Evolutionary conservation across 1,139 yeast genomes (phyloP).

Genomic region (Geotrichum bryndzae): DNA sequence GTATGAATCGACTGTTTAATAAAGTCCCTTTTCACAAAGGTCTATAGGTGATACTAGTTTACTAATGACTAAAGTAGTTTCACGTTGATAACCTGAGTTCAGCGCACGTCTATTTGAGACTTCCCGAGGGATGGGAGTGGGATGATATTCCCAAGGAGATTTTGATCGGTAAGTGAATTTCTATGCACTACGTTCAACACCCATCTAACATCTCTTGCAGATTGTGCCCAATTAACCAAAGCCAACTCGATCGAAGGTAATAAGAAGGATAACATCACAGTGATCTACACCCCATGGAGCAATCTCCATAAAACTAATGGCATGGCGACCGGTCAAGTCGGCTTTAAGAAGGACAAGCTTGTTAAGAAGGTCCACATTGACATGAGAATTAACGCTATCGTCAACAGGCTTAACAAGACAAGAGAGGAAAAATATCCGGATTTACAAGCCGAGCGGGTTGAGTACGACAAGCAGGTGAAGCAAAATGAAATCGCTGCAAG

Average conservation of each 20-base stretch:
- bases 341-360: conserved; percentile 53
- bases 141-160: conserved; percentile 49
- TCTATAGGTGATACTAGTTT: background rate
- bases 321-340: conserved; percentile 82
- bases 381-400: conserved; percentile 54
- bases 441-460: conserved; percentile 40
- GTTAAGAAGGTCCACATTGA: conserved; percentile 53
- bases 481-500: conserved; percentile 34
- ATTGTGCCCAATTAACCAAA: conserved; percentile 71
- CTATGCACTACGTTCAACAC: background rate
- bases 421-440: conserved; percentile 52
- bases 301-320: conserved; percentile 64
- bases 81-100: conserved; percentile 77
- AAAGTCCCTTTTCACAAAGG: background rate
- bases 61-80: conserved; percentile 36
- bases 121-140: conserved; percentile 41
- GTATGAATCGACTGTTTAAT: conserved; percentile 1
- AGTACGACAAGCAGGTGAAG: conserved; percentile 35
- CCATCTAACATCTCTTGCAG: conserved; percentile 28
- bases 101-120: conserved; percentile 72
- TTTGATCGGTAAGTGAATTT: conserved; percentile 30
- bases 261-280: conserved; percentile 61
- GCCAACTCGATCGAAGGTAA: conserved; percentile 77
- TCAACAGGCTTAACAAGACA: conserved; percentile 65
- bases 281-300: conserved; percentile 72